A percentile compares a stretch with the other conserved stretches of the same genome.
These are phyloP conservation scores for Vigna radiata DNA, from an alignment of 306 rosid species.

Conservation along the genomic window DNA sequence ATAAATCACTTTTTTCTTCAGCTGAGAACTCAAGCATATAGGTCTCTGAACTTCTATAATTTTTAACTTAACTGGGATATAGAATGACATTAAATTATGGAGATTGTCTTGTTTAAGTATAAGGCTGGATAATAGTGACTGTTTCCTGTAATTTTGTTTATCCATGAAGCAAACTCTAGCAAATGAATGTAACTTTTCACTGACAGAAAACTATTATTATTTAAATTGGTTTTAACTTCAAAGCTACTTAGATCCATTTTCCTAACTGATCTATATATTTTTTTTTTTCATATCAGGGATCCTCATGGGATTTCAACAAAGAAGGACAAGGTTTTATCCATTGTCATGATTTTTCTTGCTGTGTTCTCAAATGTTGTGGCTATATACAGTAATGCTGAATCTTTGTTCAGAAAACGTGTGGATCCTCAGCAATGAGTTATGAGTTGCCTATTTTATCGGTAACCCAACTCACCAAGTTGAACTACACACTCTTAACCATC, in stretches of 20 bases:
- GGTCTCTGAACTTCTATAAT: not conserved
- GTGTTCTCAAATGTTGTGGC: conserved; percentile 66
- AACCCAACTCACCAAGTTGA: conserved; percentile 15
- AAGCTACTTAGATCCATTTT: not conserved
- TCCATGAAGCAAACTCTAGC: conserved; percentile 8
- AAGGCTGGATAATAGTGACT: not conserved
- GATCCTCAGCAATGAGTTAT: conserved; percentile 37
- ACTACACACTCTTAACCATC: conserved; percentile 14
- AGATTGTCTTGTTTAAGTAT: conserved; percentile 6
- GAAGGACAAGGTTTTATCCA: conserved; percentile 75
- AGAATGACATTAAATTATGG: not conserved
- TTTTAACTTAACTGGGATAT: not conserved
- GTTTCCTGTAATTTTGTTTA: not conserved
- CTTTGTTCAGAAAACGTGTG: conserved; percentile 45
- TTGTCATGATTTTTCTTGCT: conserved; percentile 80
- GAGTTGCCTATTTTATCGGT: not conserved
- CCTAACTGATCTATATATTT: conserved; percentile 11
- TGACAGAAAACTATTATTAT: not conserved
- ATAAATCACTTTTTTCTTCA: not conserved
- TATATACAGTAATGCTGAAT: conserved; percentile 57
- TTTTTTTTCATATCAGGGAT: conserved; percentile 60
- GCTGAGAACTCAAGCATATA: not conserved
- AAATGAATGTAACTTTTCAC: not conserved
- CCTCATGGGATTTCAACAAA: conserved; percentile 67
- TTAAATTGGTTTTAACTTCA: conserved; percentile 12